Percentiles rank a stretch among this genome's conserved stretches.
Conservation (phyloP, 1,284 basidiomycete species). For the Trametes sp. region DNA sequence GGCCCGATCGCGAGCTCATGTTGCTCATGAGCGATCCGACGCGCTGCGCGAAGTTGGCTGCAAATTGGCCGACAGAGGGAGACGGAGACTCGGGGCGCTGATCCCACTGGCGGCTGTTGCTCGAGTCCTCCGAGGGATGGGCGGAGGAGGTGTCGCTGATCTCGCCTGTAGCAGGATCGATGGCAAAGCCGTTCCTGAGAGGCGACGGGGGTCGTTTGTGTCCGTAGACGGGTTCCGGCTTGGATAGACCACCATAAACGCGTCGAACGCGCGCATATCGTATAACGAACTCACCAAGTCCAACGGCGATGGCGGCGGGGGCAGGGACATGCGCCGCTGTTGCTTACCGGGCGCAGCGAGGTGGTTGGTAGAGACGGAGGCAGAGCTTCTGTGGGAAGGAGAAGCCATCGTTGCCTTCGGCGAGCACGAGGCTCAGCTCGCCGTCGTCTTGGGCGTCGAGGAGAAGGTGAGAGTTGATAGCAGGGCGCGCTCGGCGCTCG, state of each 20-base stretch:
- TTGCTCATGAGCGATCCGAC: slow-evolving; percentile 68
- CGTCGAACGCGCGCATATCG: slow-evolving; percentile 20
- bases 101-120: slow-evolving; percentile 49
- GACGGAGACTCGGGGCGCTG: slow-evolving; percentile 65
- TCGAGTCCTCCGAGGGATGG: slow-evolving; percentile 53
- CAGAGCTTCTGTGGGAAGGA: slow-evolving; percentile 40
- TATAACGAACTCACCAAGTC: slow-evolving; percentile 41
- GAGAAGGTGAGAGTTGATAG: slow-evolving; percentile 8
- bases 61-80: slow-evolving; percentile 74
- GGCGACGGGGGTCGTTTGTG: slow-evolving; percentile 68
- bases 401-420: slow-evolving; percentile 40
- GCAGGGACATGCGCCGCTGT: slow-evolving; percentile 45
- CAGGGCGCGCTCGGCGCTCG: slow-evolving; percentile 16
- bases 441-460: slow-evolving; percentile 34
- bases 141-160: slow-evolving; percentile 58
- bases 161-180: slow-evolving; percentile 61
- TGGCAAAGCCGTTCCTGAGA: slow-evolving; percentile 64
- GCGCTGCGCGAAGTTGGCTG: slow-evolving; percentile 72
- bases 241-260: slow-evolving; percentile 27
- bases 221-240: slow-evolving; percentile 48
- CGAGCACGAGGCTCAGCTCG: slow-evolving; percentile 41
- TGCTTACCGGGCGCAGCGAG: slow-evolving; percentile 41
- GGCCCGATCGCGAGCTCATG: slow-evolving; percentile 52
- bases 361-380: slow-evolving; percentile 40
- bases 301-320: slow-evolving; percentile 45